phyloP scores from a whole-genome alignment of 768 basidiomycete genomes.

The Mycena filopes region DNA sequence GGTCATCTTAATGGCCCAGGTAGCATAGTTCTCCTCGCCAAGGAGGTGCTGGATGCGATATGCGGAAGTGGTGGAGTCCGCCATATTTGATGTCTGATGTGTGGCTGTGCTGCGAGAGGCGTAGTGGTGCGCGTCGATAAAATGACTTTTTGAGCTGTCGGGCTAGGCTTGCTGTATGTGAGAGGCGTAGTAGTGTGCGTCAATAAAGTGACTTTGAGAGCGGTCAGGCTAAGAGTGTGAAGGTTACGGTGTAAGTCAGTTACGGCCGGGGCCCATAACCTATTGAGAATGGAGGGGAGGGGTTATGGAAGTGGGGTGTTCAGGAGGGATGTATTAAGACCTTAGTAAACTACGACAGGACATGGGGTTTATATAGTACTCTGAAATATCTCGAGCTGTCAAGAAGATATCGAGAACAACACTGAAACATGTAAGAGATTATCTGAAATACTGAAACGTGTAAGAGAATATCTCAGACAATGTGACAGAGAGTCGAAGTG shows the following conservation, averaged over 20 bases:
- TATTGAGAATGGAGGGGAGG: too few relatives aligned
- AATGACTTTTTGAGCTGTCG: conserved; percentile 19
- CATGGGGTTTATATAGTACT: too few relatives aligned
- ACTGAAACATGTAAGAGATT: too few relatives aligned
- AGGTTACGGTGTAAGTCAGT: conserved; percentile 13
- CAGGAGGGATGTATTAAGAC: too few relatives aligned
- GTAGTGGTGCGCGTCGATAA: conserved; percentile 15
- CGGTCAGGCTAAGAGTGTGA: neutral
- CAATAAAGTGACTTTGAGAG: conserved; percentile 10
- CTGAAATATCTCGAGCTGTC: too few relatives aligned
- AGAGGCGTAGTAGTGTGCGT: conserved; percentile 11
- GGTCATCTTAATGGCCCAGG: conserved; percentile 33
- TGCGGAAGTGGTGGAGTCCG: conserved; percentile 21
- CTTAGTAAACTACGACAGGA: too few relatives aligned
- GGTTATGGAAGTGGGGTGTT: too few relatives aligned
- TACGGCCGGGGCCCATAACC: conserved; percentile 25
- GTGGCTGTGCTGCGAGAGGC: neutral
- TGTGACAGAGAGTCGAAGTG: neutral
- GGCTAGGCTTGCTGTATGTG: neutral
- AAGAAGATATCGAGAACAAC: too few relatives aligned
- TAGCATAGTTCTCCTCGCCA: conserved; percentile 32
- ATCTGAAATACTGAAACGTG: too few relatives aligned
- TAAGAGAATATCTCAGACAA: too few relatives aligned
- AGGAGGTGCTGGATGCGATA: conserved; percentile 35
- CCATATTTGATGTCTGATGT: conserved; percentile 23